Evolutionary conservation across 2,329 filamentous ascomycete species (phyloP), one percentile per base, ranked within the genome.

Genomic region (Fusarium buharicum): DNA sequence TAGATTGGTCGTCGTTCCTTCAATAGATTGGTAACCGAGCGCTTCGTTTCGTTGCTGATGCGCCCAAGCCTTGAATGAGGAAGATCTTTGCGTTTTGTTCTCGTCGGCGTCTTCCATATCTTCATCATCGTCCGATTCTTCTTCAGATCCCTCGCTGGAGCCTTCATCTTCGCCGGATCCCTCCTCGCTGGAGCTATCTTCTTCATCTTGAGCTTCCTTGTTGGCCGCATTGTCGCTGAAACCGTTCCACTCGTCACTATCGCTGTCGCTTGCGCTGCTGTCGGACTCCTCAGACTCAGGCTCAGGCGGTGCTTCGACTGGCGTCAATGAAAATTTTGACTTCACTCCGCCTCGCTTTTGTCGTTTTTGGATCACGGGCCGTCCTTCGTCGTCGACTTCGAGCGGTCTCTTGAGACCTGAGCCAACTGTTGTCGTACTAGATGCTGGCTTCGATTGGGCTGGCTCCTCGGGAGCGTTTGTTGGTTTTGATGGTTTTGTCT

Each of bases 51-150:
- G 86, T 75, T 95, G 90, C 68, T 91, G 87, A 27, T 89, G 87
- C 17, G 95, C 95, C 95, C 95, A 99, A 3, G 90, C 85, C 75
- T 98, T 98, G 82, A 99, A 99, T 0, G 92, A 92, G 2, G 85
- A 86, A 7, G 77, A 74, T 74, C 58, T 77, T 65, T 75, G 73
- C 14, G 72, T 68, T 41, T 73, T 70, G 30, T 64, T 64, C 17
- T 68, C 69, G 10, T 67, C 10, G 8, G 76, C 73, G 11, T 73
- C 74, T 18, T 72, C 70, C 45, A 73, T 70, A 1, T 69, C 71
- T 1, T 70, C 72, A 4, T 70, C 70, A 2, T 70, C 74, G 4
- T 72, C 73, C 1, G 72, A 73, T 2, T 73, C 72, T 12, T 75
- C 73, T 1, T 75, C 71, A 4, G 62, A 51, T 16, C 14, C 52